These are phyloP conservation scores for Arxiozyma heterogenica DNA, from an alignment of 1,139 yeast species.

Conservation along the genomic window DNA sequence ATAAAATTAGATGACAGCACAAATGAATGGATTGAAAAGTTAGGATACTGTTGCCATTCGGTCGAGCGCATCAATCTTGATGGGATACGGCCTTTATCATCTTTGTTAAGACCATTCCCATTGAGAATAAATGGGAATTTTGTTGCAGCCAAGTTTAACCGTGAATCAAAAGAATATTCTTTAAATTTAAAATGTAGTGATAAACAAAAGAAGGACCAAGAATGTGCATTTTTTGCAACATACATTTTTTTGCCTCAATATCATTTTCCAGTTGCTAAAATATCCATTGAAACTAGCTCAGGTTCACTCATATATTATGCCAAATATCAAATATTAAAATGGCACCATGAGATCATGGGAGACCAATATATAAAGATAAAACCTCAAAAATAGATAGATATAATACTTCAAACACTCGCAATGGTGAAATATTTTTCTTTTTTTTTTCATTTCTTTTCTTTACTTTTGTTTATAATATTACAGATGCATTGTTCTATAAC, in stretches of 20 bases:
- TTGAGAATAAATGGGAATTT: conserved; percentile 48
- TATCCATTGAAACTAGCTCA: conserved; percentile 33
- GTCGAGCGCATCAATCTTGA: conserved; percentile 20
- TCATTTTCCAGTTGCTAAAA: conserved; percentile 49
- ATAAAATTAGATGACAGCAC: background rate
- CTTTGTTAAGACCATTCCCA: conserved; percentile 67
- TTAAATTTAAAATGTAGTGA: conserved; percentile 36
- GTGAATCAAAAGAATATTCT: conserved; percentile 39
- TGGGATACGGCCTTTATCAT: conserved; percentile 63
- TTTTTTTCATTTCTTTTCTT: no score
- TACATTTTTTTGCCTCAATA: conserved; percentile 58
- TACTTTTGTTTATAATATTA: background rate
- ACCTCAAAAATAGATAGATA: background rate
- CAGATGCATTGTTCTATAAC: background rate
- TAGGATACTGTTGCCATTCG: background rate
- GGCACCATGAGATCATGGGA: conserved; percentile 50
- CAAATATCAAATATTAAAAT: conserved; percentile 48
- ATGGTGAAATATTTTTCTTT: background rate
- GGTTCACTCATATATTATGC: conserved; percentile 50
- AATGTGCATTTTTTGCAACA: conserved; percentile 36
- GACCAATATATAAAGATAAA: conserved; percentile 28
- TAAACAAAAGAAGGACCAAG: conserved; percentile 2
- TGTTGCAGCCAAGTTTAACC: conserved; percentile 46
- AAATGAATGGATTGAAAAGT: background rate
- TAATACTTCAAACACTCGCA: background rate